These are phyloP conservation scores for Carallia pectinifolia DNA, from an alignment of 345 rosid species.

Conservation along the genomic window DNA sequence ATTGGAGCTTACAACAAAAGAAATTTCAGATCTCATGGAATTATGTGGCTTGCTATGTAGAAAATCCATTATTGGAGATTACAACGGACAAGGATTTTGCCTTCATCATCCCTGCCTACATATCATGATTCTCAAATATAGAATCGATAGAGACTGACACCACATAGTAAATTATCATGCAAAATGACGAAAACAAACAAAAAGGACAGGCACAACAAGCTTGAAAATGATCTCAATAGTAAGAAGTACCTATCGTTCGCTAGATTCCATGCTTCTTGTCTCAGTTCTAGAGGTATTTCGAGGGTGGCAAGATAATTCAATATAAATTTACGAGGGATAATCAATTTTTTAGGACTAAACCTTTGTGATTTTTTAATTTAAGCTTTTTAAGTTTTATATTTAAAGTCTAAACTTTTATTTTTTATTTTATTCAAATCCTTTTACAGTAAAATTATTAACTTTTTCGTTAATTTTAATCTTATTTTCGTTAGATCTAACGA, in stretches of 20 bases:
- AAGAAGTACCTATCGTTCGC: slow-evolving; percentile 80
- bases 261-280: slow-evolving; percentile 92
- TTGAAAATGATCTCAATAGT: not conserved
- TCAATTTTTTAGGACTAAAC: too few relatives aligned
- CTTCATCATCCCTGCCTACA: not conserved
- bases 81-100: too few relatives aligned
- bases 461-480: too few relatives aligned
- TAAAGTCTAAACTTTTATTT: too few relatives aligned
- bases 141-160: not conserved
- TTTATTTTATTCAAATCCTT: too few relatives aligned
- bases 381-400: too few relatives aligned
- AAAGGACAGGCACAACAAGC: not conserved
- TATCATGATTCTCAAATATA: not conserved
- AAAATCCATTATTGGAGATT: too few relatives aligned
- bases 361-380: too few relatives aligned
- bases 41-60: too few relatives aligned
- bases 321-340: slow-evolving; percentile 90
- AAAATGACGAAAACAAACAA: slow-evolving; percentile 1
- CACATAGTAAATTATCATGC: not conserved
- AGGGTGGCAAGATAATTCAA: slow-evolving; percentile 88
- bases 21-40: too few relatives aligned
- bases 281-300: slow-evolving; percentile 67
- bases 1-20: not conserved
- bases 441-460: too few relatives aligned
- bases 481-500: too few relatives aligned